A percentile compares a stretch with the other conserved stretches of the same genome.
Conservation (phyloP, 2,329 filamentous ascomycete genomes). For the Karstenula rhodostoma region DNA sequence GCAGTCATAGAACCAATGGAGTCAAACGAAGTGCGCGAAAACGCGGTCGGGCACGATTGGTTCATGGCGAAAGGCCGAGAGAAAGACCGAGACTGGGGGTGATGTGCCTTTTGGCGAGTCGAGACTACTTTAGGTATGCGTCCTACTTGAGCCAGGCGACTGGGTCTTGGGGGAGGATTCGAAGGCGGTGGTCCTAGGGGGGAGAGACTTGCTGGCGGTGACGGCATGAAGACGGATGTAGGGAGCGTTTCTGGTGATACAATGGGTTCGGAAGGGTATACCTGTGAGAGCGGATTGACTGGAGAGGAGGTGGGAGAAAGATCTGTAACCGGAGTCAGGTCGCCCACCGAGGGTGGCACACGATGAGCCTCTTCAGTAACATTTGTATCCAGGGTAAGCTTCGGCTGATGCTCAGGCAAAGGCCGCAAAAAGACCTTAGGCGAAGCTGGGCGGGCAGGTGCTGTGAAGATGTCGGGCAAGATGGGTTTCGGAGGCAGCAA, state of each 20-base stretch:
- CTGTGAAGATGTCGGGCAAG: conserved; percentile 37
- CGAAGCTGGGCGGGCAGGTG: conserved; percentile 42
- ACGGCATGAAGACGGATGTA: conserved; percentile 11
- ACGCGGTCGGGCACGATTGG: conserved; percentile 50
- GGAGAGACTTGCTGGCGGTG: conserved; percentile 22
- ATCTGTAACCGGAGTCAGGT: conserved; percentile 45
- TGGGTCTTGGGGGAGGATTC: conserved; percentile 57
- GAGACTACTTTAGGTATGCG: conserved; percentile 85
- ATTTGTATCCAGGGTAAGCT: conserved; percentile 18
- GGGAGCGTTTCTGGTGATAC: conserved; percentile 3
- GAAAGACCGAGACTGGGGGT: conserved; percentile 79
- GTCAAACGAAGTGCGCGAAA: conserved; percentile 43
- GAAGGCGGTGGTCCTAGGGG: conserved; percentile 36
- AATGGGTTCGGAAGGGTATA: conserved; percentile 11
- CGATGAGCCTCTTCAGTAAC: conserved; percentile 1
- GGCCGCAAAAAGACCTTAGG: conserved; percentile 46
- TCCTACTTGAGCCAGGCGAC: conserved; percentile 80
- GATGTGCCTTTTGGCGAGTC: conserved; percentile 67
- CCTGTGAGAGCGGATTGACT: conserved; percentile 28
- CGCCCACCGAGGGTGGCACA: conserved; percentile 28
- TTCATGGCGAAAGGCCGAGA: conserved; percentile 76
- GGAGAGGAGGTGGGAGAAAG: conserved; percentile 44
- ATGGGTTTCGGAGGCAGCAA: conserved; percentile 48
- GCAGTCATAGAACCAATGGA: conserved; percentile 38
- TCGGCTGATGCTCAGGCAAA: conserved; percentile 19